A percentile compares a stretch with the other conserved stretches of the same genome.
phyloP scores from a whole-genome alignment of 352 stramenopile genomes.

The Pythium dissotocum region DNA sequence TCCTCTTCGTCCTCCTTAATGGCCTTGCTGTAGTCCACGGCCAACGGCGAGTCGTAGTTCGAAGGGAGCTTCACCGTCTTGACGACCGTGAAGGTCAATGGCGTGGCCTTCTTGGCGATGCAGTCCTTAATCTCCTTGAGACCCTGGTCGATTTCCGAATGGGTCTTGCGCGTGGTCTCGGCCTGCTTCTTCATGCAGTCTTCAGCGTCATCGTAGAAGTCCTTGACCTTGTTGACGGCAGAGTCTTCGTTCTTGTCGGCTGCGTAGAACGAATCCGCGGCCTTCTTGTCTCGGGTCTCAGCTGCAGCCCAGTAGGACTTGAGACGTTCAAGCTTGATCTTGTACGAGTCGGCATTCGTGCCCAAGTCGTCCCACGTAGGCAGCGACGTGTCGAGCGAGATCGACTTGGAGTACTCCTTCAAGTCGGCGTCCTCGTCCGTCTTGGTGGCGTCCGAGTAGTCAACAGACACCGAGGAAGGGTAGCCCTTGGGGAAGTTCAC shows the following conservation, averaged over 20 bases:
- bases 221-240: conserved; percentile 4
- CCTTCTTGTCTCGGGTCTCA: conserved; percentile 12
- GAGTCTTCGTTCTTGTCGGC: not conserved
- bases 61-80: not conserved
- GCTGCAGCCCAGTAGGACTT: conserved; percentile 2
- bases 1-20: not conserved
- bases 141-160: not conserved
- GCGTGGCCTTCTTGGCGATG: conserved; percentile 5
- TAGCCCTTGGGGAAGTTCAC: not conserved
- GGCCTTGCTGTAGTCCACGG: not conserved
- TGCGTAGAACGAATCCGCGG: conserved; percentile 7
- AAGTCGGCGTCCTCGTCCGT: not conserved
- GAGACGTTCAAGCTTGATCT: not conserved
- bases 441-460: not conserved
- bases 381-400: not conserved
- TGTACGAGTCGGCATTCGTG: not conserved
- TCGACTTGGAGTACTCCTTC: not conserved
- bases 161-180: not conserved
- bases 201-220: conserved; percentile 13
- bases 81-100: not conserved
- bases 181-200: conserved; percentile 12
- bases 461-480: not conserved
- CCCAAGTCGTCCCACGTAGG: not conserved
- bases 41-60: not conserved
- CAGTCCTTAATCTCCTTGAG: conserved; percentile 3